phyloP scores from a whole-genome alignment of 2,329 filamentous ascomycete species.

The Diaporthe sp. region DNA sequence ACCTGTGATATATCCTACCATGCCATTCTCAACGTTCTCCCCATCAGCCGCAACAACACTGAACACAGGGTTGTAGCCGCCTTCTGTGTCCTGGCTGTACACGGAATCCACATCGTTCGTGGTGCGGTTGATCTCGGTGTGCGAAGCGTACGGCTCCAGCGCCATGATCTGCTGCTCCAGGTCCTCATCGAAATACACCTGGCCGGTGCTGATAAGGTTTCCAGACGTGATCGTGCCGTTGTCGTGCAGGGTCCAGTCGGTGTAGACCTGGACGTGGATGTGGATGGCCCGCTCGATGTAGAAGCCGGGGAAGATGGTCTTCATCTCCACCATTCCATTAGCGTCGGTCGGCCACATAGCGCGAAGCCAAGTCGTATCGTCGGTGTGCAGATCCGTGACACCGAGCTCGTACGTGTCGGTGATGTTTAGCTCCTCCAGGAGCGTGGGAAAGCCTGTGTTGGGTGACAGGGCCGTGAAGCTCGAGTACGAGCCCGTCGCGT shows the following conservation, averaged over 20 bases:
- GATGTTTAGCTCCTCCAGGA: conserved; percentile 24
- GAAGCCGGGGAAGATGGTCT: conserved; percentile 31
- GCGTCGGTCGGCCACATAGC: conserved; percentile 31
- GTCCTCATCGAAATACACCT: conserved; percentile 25
- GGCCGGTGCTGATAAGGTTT: conserved; percentile 14
- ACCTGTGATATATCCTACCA: conserved; percentile 34
- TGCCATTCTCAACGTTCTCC: conserved; percentile 29
- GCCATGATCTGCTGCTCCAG: conserved; percentile 29
- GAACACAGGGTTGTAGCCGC: conserved; percentile 31
- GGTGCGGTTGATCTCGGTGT: conserved; percentile 33
- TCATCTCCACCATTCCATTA: conserved; percentile 32
- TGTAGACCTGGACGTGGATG: conserved; percentile 33
- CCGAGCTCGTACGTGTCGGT: conserved; percentile 25
- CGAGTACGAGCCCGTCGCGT: conserved; percentile 29
- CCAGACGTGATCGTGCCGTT: conserved; percentile 30
- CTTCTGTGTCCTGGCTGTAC: conserved; percentile 4
- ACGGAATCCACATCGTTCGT: conserved; percentile 28
- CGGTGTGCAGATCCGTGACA: conserved; percentile 27
- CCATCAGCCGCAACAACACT: conserved; percentile 30
- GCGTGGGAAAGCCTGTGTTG: conserved; percentile 3
- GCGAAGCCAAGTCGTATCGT: conserved; percentile 27
- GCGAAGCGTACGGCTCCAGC: conserved; percentile 16
- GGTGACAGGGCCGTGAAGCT: conserved; percentile 27
- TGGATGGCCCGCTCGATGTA: conserved; percentile 30
- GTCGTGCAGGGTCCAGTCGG: conserved; percentile 21